These are phyloP conservation scores for Tuber umbilicatum DNA, from an alignment of 495 filamentous ascomycete species.

Conservation along the genomic window DNA sequence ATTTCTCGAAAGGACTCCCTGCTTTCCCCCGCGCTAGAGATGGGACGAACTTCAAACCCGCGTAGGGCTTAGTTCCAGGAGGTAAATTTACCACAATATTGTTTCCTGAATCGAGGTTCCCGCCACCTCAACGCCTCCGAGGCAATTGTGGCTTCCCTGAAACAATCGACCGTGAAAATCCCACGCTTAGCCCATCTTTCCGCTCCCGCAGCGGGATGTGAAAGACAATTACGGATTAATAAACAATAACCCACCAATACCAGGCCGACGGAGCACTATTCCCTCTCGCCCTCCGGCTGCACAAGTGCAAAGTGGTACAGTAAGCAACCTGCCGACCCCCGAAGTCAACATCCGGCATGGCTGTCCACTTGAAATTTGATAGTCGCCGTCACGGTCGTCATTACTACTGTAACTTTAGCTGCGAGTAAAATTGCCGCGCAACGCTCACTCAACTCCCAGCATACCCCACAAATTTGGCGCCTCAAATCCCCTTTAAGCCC, in stretches of 20 bases:
- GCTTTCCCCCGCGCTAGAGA: neutral
- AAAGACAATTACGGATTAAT: neutral
- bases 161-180: neutral
- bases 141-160: neutral
- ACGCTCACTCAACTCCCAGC: neutral
- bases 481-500: neutral
- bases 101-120: neutral
- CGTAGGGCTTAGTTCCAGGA: neutral
- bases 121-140: neutral
- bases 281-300: neutral
- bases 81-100: neutral
- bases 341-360: neutral
- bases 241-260: neutral
- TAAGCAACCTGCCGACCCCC: neutral
- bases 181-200: neutral
- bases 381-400: neutral
- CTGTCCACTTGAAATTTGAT: neutral
- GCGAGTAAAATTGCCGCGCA: neutral
- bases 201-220: neutral
- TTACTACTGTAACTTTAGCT: neutral
- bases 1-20: neutral
- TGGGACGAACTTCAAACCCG: neutral
- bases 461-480: neutral
- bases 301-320: neutral
- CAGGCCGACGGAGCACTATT: neutral